phyloP scores from a whole-genome alignment of 1,284 basidiomycete species.

The Malassezia japonica region DNA sequence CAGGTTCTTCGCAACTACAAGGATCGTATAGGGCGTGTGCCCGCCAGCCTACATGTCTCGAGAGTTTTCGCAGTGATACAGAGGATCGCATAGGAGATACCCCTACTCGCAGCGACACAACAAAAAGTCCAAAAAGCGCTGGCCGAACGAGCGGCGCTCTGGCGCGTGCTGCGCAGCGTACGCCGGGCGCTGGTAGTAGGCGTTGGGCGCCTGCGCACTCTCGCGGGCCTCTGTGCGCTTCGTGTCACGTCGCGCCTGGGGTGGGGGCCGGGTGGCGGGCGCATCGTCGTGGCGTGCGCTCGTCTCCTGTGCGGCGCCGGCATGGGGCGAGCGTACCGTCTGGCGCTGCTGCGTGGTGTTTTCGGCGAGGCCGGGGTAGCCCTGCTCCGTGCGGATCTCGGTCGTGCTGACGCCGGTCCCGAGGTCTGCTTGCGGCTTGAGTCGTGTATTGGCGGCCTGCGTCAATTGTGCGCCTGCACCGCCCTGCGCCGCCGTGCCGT shows the following conservation, averaged over 20 bases:
- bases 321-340: neutral
- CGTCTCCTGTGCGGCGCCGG: neutral
- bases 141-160: conserved; percentile 15
- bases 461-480: neutral
- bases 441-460: neutral
- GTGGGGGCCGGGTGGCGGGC: neutral
- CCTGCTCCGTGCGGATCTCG: conserved; percentile 17
- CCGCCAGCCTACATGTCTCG: neutral
- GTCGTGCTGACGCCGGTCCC: conserved; percentile 10
- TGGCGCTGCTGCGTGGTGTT: neutral
- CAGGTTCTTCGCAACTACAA: neutral
- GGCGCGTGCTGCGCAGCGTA: neutral
- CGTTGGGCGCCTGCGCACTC: neutral
- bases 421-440: neutral
- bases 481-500: neutral
- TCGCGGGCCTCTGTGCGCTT: neutral
- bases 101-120: conserved; percentile 14
- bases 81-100: neutral
- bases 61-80: neutral
- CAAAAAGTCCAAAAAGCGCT: conserved; percentile 17
- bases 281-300: neutral
- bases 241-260: neutral
- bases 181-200: neutral
- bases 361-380: neutral
- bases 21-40: neutral